phyloP scores from a whole-genome alignment of 306 rosid genomes.

The cucumber (Cucumis sativus) region DNA sequence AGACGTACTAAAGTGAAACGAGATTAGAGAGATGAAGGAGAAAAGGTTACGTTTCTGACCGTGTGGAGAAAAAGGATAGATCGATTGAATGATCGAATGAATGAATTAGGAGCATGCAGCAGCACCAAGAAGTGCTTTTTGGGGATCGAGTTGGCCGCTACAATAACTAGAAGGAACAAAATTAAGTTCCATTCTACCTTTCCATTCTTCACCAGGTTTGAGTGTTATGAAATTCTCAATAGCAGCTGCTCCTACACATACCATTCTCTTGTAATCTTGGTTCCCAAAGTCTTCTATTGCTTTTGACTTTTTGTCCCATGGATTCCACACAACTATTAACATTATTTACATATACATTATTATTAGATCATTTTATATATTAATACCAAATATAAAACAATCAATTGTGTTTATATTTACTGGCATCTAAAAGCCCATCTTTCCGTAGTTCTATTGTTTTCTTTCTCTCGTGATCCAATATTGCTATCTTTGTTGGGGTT shows the following conservation, averaged over 20 bases:
- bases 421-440: conserved; percentile 49
- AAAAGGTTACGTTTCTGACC: too few species aligned
- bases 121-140: conserved; percentile 2
- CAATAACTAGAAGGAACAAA: conserved; percentile 63
- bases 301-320: conserved; percentile 77
- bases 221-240: conserved; percentile 49
- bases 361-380: too few species aligned
- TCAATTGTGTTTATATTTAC: too few species aligned
- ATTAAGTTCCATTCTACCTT: conserved; percentile 63
- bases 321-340: conserved; percentile 63
- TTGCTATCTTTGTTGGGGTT: conserved; percentile 65
- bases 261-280: conserved; percentile 50
- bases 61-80: too few species aligned
- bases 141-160: conserved; percentile 70
- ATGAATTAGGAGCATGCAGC: too few species aligned
- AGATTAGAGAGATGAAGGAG: too few species aligned
- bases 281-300: conserved; percentile 54
- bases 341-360: too few species aligned
- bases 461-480: conserved; percentile 71
- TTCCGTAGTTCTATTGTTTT: conserved; percentile 56
- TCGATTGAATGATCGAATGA: too few species aligned
- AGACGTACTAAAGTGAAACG: too few species aligned
- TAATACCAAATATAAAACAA: too few species aligned
- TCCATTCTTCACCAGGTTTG: conserved; percentile 87
- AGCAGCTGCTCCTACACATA: conserved; percentile 65